Percentiles rank a stretch among this genome's conserved stretches.
phyloP scores from a whole-genome alignment of 805 yeast genomes.

The Cyberlindnera misumaiensis region DNA sequence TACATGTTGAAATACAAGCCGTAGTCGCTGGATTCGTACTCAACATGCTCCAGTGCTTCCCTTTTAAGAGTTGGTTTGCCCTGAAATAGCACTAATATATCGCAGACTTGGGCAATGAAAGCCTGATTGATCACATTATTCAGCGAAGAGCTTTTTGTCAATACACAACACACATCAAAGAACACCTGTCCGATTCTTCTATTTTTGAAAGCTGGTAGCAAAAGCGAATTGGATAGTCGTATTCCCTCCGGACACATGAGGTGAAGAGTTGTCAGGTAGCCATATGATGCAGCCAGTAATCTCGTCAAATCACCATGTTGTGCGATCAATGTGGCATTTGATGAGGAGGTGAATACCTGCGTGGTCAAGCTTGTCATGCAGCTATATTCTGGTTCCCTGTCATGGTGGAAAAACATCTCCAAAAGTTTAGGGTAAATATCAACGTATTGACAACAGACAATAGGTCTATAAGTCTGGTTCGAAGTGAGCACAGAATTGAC shows the following conservation, averaged over 20 bases:
- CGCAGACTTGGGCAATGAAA: constrained; percentile 54
- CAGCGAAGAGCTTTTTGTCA: constrained; percentile 60
- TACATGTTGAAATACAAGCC: constrained; percentile 29
- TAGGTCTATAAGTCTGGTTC: constrained; percentile 44
- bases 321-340: constrained; percentile 58
- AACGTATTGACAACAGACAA: constrained; percentile 73
- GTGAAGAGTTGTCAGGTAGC: constrained; percentile 50
- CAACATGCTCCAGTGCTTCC: constrained; percentile 77
- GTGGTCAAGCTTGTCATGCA: constrained; percentile 66
- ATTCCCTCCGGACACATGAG: constrained; percentile 39
- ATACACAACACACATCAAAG: constrained; percentile 69
- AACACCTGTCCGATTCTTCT: constrained; percentile 74
- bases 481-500: constrained; percentile 61
- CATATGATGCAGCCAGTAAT: constrained; percentile 55
- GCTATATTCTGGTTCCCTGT: constrained; percentile 75
- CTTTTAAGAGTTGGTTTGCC: constrained; percentile 71
- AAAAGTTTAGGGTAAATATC: constrained; percentile 74
- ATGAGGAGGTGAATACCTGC: constrained; percentile 74
- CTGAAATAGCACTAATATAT: constrained; percentile 62
- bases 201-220: constrained; percentile 41
- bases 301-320: constrained; percentile 58
- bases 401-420: constrained; percentile 60
- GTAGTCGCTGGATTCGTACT: constrained; percentile 79
- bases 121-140: constrained; percentile 36
- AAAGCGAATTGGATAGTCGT: constrained; percentile 20